phyloP scores from a whole-genome alignment of 2,329 filamentous ascomycete species.

The Claviceps paspali region DNA sequence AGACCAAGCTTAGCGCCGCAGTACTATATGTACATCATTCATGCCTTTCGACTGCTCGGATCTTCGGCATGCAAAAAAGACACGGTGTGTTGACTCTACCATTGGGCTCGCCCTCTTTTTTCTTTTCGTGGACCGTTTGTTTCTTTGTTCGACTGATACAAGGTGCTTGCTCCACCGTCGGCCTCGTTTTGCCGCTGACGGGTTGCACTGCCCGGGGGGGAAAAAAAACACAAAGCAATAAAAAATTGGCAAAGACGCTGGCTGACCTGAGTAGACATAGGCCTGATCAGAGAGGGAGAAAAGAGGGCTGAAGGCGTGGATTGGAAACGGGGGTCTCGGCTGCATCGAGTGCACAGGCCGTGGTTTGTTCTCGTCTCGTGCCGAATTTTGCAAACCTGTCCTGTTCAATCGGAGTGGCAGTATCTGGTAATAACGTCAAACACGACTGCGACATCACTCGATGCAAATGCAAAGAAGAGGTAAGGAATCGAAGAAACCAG shows the following conservation, averaged over 20 bases:
- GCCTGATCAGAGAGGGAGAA: no score
- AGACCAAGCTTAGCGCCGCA: neutral
- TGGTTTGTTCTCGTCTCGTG: neutral
- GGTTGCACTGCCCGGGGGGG: neutral
- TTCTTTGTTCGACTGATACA: no score
- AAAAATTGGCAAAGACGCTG: neutral
- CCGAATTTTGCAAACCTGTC: neutral
- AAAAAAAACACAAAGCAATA: neutral
- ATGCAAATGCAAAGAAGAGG: neutral
- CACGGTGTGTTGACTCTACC: no score
- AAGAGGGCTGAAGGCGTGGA: neutral
- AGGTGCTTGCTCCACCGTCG: neutral
- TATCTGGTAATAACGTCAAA: neutral
- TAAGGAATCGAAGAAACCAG: neutral
- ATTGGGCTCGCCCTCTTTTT: no score
- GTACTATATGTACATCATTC: neutral
- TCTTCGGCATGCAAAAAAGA: neutral
- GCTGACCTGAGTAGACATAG: no score
- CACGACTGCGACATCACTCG: neutral
- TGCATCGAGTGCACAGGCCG: neutral
- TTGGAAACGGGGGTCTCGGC: neutral
- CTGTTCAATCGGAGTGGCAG: neutral
- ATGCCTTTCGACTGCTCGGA: neutral
- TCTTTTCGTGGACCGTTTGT: no score
- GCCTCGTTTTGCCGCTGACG: neutral